A percentile compares a stretch with the other conserved stretches of the same genome.
phyloP scores from a whole-genome alignment of 805 yeast genomes.

The Hemisphaericaspora nanyangensis region DNA sequence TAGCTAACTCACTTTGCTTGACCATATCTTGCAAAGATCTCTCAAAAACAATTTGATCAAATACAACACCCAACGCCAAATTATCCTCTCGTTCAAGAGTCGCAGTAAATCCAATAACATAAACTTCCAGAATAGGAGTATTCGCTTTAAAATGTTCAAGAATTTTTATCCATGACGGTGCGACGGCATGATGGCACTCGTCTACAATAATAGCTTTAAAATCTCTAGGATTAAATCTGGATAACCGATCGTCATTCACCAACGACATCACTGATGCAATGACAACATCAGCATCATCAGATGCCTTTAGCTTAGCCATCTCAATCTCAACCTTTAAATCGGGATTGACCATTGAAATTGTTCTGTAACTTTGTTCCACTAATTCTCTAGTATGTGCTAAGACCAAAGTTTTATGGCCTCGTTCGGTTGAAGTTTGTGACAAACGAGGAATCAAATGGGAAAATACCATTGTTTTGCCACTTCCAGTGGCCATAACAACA shows the following conservation, averaged over 20 bases:
- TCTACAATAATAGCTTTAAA: constrained; percentile 77
- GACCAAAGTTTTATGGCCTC: constrained; percentile 47
- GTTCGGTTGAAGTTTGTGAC: constrained; percentile 20
- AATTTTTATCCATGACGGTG: constrained; percentile 58
- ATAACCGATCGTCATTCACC: constrained; percentile 42
- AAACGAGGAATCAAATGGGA: constrained; percentile 50
- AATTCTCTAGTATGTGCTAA: constrained; percentile 82
- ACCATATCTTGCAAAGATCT: constrained; percentile 65
- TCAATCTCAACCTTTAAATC: constrained; percentile 56
- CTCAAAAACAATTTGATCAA: constrained; percentile 75
- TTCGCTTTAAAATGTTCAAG: constrained; percentile 56
- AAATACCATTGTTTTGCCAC: constrained; percentile 87
- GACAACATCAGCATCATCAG: constrained; percentile 53
- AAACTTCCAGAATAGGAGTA: constrained; percentile 37
- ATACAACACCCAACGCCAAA: constrained; percentile 48
- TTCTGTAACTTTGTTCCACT: constrained; percentile 61
- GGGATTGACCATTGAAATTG: constrained; percentile 49
- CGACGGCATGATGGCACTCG: constrained; percentile 91
- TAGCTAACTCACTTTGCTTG: constrained; percentile 62
- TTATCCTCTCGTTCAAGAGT: constrained; percentile 79
- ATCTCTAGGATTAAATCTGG: constrained; percentile 50
- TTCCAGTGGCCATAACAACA: constrained; percentile 88
- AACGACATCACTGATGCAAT: constrained; percentile 78
- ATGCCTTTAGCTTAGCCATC: constrained; percentile 53
- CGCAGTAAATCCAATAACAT: constrained; percentile 83